Evolutionary conservation across 1,284 basidiomycete genomes (phyloP).

Genomic region (Papiliotrema fonsecae): DNA sequence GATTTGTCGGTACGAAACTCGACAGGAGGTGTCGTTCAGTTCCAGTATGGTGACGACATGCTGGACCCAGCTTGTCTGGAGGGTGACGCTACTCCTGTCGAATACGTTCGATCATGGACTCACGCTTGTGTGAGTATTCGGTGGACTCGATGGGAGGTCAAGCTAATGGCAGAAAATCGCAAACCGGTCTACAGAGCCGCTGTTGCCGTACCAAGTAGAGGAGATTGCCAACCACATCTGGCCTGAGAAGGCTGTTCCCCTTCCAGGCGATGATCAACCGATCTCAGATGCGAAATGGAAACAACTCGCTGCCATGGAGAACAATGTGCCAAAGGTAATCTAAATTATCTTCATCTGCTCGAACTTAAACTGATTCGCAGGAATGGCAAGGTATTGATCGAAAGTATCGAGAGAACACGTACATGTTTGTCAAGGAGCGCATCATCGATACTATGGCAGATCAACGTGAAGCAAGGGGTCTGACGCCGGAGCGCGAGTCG

Average conservation of each 20-base stretch:
- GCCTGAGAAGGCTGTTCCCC: constrained; percentile 13
- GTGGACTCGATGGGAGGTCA: not conserved
- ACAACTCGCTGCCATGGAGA: not conserved
- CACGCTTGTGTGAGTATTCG: constrained; percentile 68
- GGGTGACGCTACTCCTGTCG: constrained; percentile 88
- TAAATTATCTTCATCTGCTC: not conserved
- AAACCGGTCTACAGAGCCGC: constrained; percentile 56
- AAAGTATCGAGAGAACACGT: constrained; percentile 72
- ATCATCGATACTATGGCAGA: constrained; percentile 66
- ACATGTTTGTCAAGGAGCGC: constrained; percentile 65
- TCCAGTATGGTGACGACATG: constrained; percentile 95
- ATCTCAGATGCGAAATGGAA: constrained; percentile 6
- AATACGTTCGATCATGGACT: constrained; percentile 79
- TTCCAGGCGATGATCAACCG: not conserved
- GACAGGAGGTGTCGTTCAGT: constrained; percentile 94
- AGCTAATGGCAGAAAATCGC: constrained; percentile 57
- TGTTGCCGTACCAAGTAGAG: constrained; percentile 84
- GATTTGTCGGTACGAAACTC: constrained; percentile 96
- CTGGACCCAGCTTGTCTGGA: constrained; percentile 95
- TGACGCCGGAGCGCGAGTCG: constrained; percentile 55
- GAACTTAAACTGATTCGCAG: constrained; percentile 9
- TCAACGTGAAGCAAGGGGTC: constrained; percentile 68
- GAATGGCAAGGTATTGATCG: constrained; percentile 58
- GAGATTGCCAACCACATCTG: constrained; percentile 62
- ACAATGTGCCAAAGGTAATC: not conserved